Evolutionary conservation across 2,329 filamentous ascomycete genomes (phyloP).

Genomic region (Calonectria pseudoreteaudii): DNA sequence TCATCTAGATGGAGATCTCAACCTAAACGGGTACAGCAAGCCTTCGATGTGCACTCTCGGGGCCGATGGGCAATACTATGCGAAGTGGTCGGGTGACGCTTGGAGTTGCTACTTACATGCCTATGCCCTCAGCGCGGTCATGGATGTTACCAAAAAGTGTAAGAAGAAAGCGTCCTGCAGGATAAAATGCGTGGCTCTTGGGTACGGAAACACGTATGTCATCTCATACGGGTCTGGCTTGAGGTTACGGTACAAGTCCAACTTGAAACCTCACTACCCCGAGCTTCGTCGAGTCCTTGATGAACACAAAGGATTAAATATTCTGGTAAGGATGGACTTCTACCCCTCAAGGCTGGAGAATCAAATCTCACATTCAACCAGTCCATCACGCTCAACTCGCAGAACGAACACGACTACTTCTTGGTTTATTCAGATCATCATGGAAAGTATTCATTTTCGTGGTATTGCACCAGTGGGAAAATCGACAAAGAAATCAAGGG

Average conservation of each 20-base stretch:
- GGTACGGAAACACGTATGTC: slow-evolving; percentile 4
- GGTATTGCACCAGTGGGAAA: neutral
- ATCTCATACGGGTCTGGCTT: neutral
- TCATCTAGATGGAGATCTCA: neutral
- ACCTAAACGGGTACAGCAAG: neutral
- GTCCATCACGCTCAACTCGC: slow-evolving; percentile 6
- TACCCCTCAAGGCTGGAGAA: neutral
- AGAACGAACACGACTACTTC: neutral
- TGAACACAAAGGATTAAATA: neutral
- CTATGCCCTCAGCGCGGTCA: neutral
- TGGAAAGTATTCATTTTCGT: neutral
- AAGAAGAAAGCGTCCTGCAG: neutral
- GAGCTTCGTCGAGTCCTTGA: neutral
- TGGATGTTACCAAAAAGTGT: neutral
- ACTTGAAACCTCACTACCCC: slow-evolving; percentile 6
- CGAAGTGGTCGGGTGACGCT: neutral
- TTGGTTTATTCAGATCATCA: neutral
- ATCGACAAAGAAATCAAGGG: neutral
- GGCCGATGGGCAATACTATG: neutral
- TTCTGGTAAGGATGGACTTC: neutral
- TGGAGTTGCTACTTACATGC: slow-evolving; percentile 6
- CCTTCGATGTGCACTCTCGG: slow-evolving; percentile 9
- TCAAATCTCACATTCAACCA: neutral
- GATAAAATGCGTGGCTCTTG: slow-evolving; percentile 1
- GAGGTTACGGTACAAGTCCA: neutral